Conservation (phyloP, 331 rosid genomes). For the Acacia concinna region DNA sequence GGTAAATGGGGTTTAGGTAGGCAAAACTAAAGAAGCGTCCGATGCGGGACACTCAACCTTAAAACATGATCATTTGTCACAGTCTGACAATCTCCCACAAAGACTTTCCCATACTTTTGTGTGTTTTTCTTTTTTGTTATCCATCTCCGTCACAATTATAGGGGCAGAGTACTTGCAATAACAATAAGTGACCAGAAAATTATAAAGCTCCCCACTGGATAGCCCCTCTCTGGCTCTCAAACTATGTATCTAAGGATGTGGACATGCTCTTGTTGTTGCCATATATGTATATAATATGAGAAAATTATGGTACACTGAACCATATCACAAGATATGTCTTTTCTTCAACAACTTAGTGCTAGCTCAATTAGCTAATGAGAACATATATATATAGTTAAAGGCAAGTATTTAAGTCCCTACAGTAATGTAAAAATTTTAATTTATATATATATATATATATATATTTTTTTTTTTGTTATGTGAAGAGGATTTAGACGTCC, state of each 20-base stretch:
- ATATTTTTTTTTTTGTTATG: background rate
- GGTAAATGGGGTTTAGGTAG: slow-evolving; percentile 20
- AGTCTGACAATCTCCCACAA: background rate
- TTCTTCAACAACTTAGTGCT: background rate
- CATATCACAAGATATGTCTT: background rate
- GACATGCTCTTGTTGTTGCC: background rate
- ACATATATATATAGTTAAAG: too few species aligned
- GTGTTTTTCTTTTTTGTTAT: background rate
- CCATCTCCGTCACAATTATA: background rate
- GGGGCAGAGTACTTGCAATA: background rate
- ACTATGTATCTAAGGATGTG: background rate
- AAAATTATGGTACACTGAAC: background rate
- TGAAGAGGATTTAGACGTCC: background rate
- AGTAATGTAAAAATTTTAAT: too few species aligned
- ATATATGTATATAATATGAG: too few species aligned
- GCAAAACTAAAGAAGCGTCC: slow-evolving; percentile 23
- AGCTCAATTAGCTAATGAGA: background rate
- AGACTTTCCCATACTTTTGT: background rate
- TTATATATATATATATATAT: too few species aligned
- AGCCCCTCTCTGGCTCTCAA: background rate
- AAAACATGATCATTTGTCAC: slow-evolving; percentile 6
- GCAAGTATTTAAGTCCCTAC: background rate
- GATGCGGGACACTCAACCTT: slow-evolving; percentile 30
- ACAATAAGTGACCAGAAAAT: background rate
- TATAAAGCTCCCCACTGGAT: background rate